Evolutionary conservation across 257 asterid species (phyloP).

Genomic region (Fraxinus pennsylvanica): DNA sequence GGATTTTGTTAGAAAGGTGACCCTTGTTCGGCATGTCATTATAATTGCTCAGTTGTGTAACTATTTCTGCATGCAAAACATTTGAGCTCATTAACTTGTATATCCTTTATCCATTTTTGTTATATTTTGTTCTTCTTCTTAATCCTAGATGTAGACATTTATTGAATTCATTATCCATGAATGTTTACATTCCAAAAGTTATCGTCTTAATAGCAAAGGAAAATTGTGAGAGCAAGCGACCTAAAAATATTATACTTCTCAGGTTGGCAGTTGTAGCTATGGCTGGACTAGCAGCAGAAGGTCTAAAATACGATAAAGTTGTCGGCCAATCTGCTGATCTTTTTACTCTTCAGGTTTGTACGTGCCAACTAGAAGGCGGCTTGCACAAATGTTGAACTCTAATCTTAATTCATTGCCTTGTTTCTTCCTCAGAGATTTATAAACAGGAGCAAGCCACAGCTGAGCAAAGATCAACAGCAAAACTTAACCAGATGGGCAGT

Average conservation of each 20-base stretch:
- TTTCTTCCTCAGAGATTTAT: conserved; percentile 71
- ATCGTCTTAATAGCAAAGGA: not conserved
- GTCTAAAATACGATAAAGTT: conserved; percentile 87
- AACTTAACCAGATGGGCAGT: conserved; percentile 99
- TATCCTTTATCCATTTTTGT: not conserved
- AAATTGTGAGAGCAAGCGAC: not conserved
- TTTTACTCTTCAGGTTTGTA: conserved; percentile 80
- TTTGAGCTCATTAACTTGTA: not conserved
- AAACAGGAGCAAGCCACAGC: conserved; percentile 80
- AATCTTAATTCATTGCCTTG: conserved; percentile 7
- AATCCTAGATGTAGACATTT: not conserved
- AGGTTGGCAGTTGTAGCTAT: conserved; percentile 93
- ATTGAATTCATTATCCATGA: not conserved
- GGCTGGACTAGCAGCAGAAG: conserved; percentile 99
- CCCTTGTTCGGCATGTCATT: not conserved
- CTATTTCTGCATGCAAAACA: not conserved
- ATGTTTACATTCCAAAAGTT: not conserved
- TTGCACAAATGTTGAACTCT: not conserved
- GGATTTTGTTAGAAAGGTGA: not conserved
- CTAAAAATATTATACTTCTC: conserved; percentile 21
- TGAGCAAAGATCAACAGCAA: conserved; percentile 92
- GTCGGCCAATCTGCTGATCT: conserved; percentile 95
- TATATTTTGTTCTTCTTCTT: not conserved
- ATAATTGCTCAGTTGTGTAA: not conserved
- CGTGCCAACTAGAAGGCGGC: not conserved